phyloP scores from a whole-genome alignment of 2,329 filamentous ascomycete species.

The Podosphaera xanthii region DNA sequence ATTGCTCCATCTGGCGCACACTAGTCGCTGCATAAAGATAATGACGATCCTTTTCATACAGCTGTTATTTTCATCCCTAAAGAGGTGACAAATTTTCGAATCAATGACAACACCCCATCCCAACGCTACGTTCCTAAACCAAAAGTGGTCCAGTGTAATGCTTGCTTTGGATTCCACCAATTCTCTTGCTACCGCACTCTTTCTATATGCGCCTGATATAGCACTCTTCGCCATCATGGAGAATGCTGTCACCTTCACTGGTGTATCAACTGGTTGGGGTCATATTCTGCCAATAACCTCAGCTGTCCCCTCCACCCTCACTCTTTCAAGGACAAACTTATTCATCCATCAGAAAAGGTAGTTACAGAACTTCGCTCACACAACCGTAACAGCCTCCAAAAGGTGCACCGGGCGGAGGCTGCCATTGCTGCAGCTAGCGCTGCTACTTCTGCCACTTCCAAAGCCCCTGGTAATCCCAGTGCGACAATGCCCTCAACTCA shows the following conservation, averaged over 20 bases:
- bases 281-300: neutral
- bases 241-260: neutral
- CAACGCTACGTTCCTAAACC: neutral
- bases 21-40: neutral
- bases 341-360: too few species aligned
- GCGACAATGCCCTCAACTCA: neutral
- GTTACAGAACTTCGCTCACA: too few species aligned
- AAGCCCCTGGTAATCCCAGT: too few species aligned
- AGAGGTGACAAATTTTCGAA: neutral
- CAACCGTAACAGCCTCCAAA: neutral
- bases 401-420: neutral
- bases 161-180: neutral
- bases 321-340: too few species aligned
- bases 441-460: neutral
- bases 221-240: neutral
- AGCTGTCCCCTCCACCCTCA: neutral
- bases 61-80: neutral
- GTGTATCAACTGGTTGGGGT: neutral
- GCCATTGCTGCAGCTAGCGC: neutral
- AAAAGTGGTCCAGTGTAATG: too few species aligned
- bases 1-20: neutral
- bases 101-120: neutral
- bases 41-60: too few species aligned
- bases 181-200: neutral
- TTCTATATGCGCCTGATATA: neutral